Evolutionary conservation across 2,329 filamentous ascomycete genomes (phyloP), one percentile per base, ranked within the genome.

Genomic region (Chrysoporthe deuterocubensis): DNA sequence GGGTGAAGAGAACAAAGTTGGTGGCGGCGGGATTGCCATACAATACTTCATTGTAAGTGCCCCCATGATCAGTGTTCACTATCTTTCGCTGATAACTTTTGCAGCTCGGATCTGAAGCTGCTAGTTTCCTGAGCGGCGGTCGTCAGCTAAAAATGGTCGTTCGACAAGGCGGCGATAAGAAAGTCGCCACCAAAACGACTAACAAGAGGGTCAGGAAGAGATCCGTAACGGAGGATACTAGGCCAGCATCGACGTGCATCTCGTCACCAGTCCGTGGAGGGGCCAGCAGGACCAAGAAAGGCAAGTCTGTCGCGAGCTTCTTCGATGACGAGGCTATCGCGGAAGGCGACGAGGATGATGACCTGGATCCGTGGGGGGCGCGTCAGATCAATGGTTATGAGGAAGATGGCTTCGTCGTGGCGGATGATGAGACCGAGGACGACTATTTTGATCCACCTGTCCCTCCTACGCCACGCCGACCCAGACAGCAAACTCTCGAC

Each of bases 41-140:
- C 89, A 92, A 71, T 97, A 97, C 75, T 83, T 94, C 60, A 80
- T 82, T 68, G 89, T 90, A 81, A 81, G 85, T 78, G 21, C 11
- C 75, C 79, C n/a, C 42, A n/a, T 43, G 7, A n/a, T 18, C 40
- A 40, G 9, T n/a, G 16, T 26, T 8, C 11, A 2, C 11, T 26
- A 32, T 14, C 56, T 13, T 9, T 2, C 58, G 5, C 62, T 67
- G 1, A 67, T 43, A 14, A 21, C 32, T 11, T 48, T 6, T 34
- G 5, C 21, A 70, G 68, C 54, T 66, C 34, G 68, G 68, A 13
- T 26, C 44, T 26, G 52, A 66, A 57, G 68, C 68, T 26, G 59
- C 66, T 42, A 59, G 46, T 21, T 88, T 86, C 69, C 72, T 87
- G 18, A 73, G 71, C 0, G 81, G 82, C 2, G 78, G 78, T 67